These are phyloP conservation scores for Nicotiana attenuata DNA, from an alignment of 257 asterid genomes.

Conservation along the genomic window DNA sequence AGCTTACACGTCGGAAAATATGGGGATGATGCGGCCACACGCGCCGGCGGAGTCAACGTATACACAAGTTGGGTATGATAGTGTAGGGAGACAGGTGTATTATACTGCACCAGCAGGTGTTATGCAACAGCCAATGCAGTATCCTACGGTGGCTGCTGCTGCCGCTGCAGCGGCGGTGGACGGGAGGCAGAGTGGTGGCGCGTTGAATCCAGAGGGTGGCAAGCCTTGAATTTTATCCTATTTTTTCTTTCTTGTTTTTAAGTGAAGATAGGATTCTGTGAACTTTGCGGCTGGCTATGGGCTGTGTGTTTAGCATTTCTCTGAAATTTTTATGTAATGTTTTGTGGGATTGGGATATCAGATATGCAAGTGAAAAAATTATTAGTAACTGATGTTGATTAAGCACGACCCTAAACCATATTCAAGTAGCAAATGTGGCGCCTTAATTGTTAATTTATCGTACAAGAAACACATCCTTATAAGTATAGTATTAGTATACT, in stretches of 20 bases:
- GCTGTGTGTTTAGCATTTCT: neutral
- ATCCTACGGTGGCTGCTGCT: conserved; percentile 11
- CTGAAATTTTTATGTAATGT: neutral
- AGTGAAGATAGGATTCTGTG: neutral
- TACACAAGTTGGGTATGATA: conserved; percentile 30
- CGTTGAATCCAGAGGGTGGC: conserved; percentile 21
- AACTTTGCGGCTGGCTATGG: neutral
- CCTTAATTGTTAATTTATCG: neutral
- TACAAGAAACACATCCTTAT: neutral
- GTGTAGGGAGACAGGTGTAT: conserved; percentile 30
- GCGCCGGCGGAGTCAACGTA: conserved; percentile 15
- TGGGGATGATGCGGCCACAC: conserved; percentile 15
- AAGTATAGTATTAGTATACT: too few species aligned
- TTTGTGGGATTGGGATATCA: neutral
- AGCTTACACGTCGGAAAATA: conserved; percentile 23
- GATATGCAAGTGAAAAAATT: neutral
- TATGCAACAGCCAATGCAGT: conserved; percentile 19
- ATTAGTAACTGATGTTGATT: neutral
- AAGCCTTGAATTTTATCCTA: conserved; percentile 9
- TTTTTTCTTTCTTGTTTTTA: neutral
- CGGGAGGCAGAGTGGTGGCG: conserved; percentile 18
- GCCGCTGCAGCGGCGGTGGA: conserved; percentile 15
- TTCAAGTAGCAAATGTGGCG: neutral
- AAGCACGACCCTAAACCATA: neutral
- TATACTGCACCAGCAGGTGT: conserved; percentile 21